A percentile compares a stretch with the other conserved stretches of the same genome.
Conservation (phyloP, 192 early-diverging fungal species). For the Bifiguratus adelaidae region DNA sequence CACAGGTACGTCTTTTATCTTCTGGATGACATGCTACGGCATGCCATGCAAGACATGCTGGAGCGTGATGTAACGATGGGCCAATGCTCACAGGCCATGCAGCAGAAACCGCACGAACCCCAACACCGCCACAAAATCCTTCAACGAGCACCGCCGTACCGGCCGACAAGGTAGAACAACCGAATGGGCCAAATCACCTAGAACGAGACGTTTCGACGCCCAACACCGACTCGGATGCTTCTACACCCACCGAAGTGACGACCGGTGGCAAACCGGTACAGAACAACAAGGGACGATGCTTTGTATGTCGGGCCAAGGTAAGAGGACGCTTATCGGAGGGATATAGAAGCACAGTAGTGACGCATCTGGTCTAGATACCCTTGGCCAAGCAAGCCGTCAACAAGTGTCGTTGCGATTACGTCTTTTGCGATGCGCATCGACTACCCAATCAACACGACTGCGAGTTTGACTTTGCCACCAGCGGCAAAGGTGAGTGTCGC, state of each 20-base stretch:
- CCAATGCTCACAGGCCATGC: too few species aligned
- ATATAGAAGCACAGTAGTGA: not conserved
- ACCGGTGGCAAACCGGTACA: slow-evolving; percentile 44
- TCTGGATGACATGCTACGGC: too few species aligned
- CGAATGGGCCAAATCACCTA: too few species aligned
- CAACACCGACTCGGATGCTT: slow-evolving; percentile 11
- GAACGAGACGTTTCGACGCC: slow-evolving; percentile 14
- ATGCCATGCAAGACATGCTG: too few species aligned
- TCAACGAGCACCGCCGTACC: too few species aligned
- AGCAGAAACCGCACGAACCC: not conserved
- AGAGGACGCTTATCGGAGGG: not conserved
- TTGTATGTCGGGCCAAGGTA: slow-evolving; percentile 55
- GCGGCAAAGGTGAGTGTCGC: slow-evolving; percentile 37
- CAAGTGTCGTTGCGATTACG: slow-evolving; percentile 66
- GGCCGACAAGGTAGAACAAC: too few species aligned
- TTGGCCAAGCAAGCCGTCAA: slow-evolving; percentile 69
- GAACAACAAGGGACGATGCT: slow-evolving; percentile 61
- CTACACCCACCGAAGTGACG: slow-evolving; percentile 30
- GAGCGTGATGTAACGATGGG: too few species aligned
- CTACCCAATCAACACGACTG: slow-evolving; percentile 63
- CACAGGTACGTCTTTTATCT: too few species aligned
- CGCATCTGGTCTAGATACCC: slow-evolving; percentile 32
- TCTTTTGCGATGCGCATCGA: slow-evolving; percentile 68
- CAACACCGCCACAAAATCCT: not conserved
- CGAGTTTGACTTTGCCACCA: slow-evolving; percentile 66